Evolutionary conservation across 139 green algal genomes (phyloP).

Genomic region (Chlorella vulgaris): DNA sequence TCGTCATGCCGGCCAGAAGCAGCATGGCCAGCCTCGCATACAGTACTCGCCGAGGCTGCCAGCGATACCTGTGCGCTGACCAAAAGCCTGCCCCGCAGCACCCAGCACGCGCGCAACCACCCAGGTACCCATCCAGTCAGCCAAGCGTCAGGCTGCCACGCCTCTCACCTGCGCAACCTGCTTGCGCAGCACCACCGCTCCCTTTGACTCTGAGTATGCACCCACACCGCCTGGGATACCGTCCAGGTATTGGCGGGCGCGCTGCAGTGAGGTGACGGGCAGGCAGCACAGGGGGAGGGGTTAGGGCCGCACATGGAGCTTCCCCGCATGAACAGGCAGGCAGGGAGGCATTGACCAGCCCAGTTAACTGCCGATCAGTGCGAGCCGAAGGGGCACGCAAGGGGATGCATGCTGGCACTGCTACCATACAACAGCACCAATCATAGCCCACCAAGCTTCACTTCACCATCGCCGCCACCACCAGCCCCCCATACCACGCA

Average conservation of each 20-base stretch:
- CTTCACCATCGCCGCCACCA: neutral
- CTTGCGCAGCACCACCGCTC: slow-evolving; percentile 68
- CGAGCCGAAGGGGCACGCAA: neutral
- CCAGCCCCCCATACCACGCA: no score
- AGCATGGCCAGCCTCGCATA: no score
- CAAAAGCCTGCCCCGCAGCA: no score
- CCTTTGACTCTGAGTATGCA: slow-evolving; percentile 87
- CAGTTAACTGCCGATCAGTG: no score
- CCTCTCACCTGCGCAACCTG: slow-evolving; percentile 48
- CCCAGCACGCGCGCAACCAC: no score
- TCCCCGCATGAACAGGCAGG: neutral
- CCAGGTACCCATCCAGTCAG: no score
- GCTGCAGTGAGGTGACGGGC: slow-evolving; percentile 1
- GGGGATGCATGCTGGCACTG: neutral
- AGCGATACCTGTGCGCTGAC: no score
- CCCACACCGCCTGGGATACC: slow-evolving; percentile 80
- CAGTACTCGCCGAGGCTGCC: no score
- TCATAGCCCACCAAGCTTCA: no score
- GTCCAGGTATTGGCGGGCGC: slow-evolving; percentile 74
- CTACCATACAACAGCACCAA: no score
- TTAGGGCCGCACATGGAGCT: neutral
- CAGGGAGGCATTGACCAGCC: no score
- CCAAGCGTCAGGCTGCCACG: neutral
- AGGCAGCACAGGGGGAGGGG: neutral
- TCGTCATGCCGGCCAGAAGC: neutral